Percentiles rank a stretch among this genome's conserved stretches.
These are phyloP conservation scores for Pestalotiopsis sp. DNA, from an alignment of 2,329 filamentous ascomycete species.

Conservation along the genomic window DNA sequence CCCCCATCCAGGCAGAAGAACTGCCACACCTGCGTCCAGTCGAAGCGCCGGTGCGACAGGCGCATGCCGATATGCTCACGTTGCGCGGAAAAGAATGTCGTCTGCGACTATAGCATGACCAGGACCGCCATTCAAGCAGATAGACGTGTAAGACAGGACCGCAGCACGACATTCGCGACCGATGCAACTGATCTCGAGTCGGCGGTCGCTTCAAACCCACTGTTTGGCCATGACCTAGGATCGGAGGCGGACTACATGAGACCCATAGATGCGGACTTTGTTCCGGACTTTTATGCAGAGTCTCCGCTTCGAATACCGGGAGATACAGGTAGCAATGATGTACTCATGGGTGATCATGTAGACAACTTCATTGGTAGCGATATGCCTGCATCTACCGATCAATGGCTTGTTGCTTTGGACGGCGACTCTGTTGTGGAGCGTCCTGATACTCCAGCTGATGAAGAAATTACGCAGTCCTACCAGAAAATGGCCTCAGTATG, in stretches of 20 bases:
- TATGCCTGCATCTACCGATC: not conserved
- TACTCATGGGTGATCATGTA: not conserved
- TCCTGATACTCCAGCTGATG: constrained; percentile 19
- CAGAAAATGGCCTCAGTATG: constrained; percentile 26
- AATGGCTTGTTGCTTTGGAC: not conserved
- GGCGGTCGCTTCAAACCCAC: not conserved
- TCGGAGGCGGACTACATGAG: constrained; percentile 17
- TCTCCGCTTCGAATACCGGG: not conserved
- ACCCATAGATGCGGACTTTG: not conserved
- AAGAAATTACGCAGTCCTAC: constrained; percentile 18
- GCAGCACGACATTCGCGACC: too few species aligned
- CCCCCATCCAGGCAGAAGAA: constrained; percentile 33
- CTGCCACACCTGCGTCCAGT: constrained; percentile 41
- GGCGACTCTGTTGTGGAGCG: constrained; percentile 12
- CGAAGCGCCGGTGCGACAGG: constrained; percentile 43
- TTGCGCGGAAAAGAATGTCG: constrained; percentile 37
- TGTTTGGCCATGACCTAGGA: constrained; percentile 10
- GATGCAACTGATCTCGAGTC: not conserved
- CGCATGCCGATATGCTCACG: constrained; percentile 38
- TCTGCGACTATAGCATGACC: constrained; percentile 31
- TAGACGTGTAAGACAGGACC: not conserved
- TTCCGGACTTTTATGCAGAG: not conserved
- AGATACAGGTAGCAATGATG: not conserved
- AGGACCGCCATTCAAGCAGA: constrained; percentile 11
- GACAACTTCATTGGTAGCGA: not conserved